These are phyloP conservation scores for Nothophoma quercina DNA, from an alignment of 2,329 filamentous ascomycete genomes.

Conservation along the genomic window DNA sequence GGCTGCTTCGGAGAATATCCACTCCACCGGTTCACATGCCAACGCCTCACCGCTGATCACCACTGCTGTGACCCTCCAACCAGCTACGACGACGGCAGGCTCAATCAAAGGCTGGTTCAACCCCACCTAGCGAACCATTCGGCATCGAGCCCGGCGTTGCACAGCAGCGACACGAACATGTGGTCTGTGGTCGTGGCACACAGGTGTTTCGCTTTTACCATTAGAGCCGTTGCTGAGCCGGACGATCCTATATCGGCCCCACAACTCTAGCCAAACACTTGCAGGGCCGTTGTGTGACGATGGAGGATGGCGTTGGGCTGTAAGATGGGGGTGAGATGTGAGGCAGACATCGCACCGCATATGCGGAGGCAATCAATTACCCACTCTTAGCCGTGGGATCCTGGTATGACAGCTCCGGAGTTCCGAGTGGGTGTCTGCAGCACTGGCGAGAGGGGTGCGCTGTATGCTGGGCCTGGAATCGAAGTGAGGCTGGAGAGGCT, in stretches of 20 bases:
- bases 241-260: too few relatives aligned
- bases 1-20: constrained; percentile 36
- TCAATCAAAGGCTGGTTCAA: not conserved
- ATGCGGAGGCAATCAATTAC: constrained; percentile 3
- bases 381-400: constrained; percentile 8
- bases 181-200: constrained; percentile 25
- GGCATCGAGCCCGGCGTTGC: constrained; percentile 11
- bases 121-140: constrained; percentile 8
- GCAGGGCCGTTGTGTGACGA: not conserved
- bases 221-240: too few relatives aligned
- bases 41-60: constrained; percentile 19
- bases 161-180: constrained; percentile 24
- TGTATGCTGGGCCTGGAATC: too few relatives aligned
- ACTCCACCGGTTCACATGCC: constrained; percentile 18
- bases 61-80: constrained; percentile 3
- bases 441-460: too few relatives aligned
- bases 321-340: not conserved
- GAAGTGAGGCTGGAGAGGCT: too few relatives aligned
- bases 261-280: not conserved
- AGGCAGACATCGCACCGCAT: constrained; percentile 10
- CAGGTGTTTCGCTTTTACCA: constrained; percentile 1
- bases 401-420: constrained; percentile 19
- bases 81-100: not conserved
- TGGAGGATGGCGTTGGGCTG: not conserved
- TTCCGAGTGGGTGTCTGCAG: constrained; percentile 7